Evolutionary conservation across 441 rosid genomes (phyloP), one percentile per base, ranked within the genome.

Genomic region (Jatropha podagrica): DNA sequence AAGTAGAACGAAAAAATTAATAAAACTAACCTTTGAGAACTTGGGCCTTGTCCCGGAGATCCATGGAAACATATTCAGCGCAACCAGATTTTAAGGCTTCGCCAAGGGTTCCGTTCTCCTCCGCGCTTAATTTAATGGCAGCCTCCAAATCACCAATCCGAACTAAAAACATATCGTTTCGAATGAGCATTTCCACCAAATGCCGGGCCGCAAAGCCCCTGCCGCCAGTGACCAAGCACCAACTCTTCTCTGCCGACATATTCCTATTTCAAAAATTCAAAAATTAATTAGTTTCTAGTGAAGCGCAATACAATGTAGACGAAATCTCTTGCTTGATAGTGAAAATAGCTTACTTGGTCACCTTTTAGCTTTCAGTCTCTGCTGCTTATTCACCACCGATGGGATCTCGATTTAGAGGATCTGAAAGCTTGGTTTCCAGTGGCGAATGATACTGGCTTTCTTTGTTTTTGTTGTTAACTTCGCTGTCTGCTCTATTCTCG

Each of bases 161-260:
- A 73, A 93, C 95, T 11, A 74, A 78, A 71, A 85, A 90, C 78
- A 77, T 81, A 13, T 75, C 86, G 69, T 76, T 59, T 48, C 77
- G 83, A 48, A 95, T 72, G 4, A 93, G 84, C 98, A 93, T 90
- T 65, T 93, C 96, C 64, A 93, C 96, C 74, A 95, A 83, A 83
- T 93, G 96, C 69, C 94, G 88, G 3, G 94, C 98, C 0, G 85
- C 89, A 74, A 93, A 93, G 49, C 96, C 98, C 76, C 98, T 85
- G 46, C 94, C 97, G 0, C 98, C 98, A 1, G 97, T 93, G 68
- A 93, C 96, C 67, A 88, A 85, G 74, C 96, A 92, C 92, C 94
- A 92, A 62, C 83, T 84, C 80, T 85, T 89, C 80, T 71, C 85
- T 72, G 32, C 78, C 12, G 72, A 63, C 77, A 58, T 71, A 23